Conservation (phyloP, 1,139 yeast genomes). For the Blastobotrys buckinghamii region DNA sequence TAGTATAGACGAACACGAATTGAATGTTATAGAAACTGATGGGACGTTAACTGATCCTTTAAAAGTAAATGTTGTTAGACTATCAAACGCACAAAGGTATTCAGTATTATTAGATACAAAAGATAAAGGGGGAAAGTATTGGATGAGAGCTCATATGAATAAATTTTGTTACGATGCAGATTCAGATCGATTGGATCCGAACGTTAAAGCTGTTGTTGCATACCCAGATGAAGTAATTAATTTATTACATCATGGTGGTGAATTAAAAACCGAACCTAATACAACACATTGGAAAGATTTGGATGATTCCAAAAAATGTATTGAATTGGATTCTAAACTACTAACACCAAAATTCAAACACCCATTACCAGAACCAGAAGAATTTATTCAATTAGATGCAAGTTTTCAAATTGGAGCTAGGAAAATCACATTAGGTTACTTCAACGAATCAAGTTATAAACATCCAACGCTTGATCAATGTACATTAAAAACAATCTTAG, state of each 20-base stretch:
- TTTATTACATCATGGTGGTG: constrained; percentile 15
- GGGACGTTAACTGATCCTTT: constrained; percentile 58
- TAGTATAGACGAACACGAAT: constrained; percentile 42
- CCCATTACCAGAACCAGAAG: constrained; percentile 25
- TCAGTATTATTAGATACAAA: constrained; percentile 43
- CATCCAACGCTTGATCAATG: constrained; percentile 32
- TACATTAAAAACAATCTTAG: neutral
- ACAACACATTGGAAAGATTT: constrained; percentile 23
- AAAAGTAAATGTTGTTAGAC: constrained; percentile 50
- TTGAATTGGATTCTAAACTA: constrained; percentile 31
- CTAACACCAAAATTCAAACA: constrained; percentile 28
- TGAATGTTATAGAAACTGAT: constrained; percentile 61
- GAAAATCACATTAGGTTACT: constrained; percentile 43
- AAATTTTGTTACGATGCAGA: constrained; percentile 35
- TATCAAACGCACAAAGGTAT: constrained; percentile 75
- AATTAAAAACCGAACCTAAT: constrained; percentile 19
- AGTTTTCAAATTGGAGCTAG: constrained; percentile 44
- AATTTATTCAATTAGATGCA: constrained; percentile 25
- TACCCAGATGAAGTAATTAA: constrained; percentile 27
- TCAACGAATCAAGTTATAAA: constrained; percentile 46
- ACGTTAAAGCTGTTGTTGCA: constrained; percentile 33
- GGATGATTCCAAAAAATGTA: constrained; percentile 33
- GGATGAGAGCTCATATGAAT: constrained; percentile 37
- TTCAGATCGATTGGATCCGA: constrained; percentile 34
- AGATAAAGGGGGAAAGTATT: constrained; percentile 21